Evolutionary conservation across 2,329 filamentous ascomycete genomes (phyloP).

Genomic region (Hymenoscyphus salicellus): DNA sequence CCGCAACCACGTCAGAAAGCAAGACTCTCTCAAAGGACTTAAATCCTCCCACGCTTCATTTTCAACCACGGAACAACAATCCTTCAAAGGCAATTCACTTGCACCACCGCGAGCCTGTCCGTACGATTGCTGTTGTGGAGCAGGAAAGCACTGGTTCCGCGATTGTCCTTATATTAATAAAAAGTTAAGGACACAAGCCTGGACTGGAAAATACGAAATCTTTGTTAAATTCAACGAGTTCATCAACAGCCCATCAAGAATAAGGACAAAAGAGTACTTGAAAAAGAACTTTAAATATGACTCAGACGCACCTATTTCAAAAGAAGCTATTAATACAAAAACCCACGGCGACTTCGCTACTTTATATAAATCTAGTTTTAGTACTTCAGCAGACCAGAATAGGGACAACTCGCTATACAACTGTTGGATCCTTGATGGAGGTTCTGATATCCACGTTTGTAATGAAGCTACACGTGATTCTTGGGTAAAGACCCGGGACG

Average conservation of each 20-base stretch:
- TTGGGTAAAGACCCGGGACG: not conserved
- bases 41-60: not conserved
- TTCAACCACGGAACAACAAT: not conserved
- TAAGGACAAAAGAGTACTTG: not conserved
- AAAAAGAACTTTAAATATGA: not conserved
- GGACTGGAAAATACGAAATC: not conserved
- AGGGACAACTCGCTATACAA: no score
- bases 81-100: not conserved
- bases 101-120: not conserved
- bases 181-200: not conserved
- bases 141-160: not conserved
- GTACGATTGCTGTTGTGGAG: not conserved
- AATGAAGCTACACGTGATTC: not conserved
- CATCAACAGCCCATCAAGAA: not conserved
- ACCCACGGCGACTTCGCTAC: not conserved
- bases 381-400: not conserved
- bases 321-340: not conserved
- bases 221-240: not conserved
- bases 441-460: not conserved
- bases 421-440: not conserved
- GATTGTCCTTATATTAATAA: not conserved
- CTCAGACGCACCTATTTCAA: not conserved
- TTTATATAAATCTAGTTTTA: not conserved
- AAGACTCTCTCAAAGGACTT: not conserved
- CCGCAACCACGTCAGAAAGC: not conserved